Conservation (phyloP, 176 grass and related monocot species). For the Guadua angustifolia region DNA sequence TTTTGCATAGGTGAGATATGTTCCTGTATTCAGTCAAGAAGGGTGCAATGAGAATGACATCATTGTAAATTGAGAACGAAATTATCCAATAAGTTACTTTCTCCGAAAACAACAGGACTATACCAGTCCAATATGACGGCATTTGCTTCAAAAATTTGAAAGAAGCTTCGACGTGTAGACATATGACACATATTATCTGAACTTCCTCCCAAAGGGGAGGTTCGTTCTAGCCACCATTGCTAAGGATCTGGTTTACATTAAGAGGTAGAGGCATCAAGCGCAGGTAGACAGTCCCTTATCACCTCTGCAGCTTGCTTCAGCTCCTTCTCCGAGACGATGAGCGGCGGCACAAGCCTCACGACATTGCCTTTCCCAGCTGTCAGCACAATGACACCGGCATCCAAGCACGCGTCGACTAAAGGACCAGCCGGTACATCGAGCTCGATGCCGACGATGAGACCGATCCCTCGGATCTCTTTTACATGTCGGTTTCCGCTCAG, state of each 20-base stretch:
- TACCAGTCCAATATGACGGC: not conserved
- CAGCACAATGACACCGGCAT: constrained; percentile 74
- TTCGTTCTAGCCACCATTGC: not conserved
- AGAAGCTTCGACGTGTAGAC: constrained; percentile 8
- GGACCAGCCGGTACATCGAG: constrained; percentile 63
- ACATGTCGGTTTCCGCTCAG: constrained; percentile 61
- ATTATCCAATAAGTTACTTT: not conserved
- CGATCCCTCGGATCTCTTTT: constrained; percentile 72
- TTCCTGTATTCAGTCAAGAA: not conserved
- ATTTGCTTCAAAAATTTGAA: constrained; percentile 26
- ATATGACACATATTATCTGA: constrained; percentile 14
- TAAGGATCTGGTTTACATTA: constrained; percentile 23
- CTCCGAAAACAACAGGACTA: not conserved
- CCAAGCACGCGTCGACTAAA: constrained; percentile 64
- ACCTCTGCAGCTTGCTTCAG: constrained; percentile 65
- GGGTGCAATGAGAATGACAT: not conserved
- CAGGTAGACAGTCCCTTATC: constrained; percentile 66
- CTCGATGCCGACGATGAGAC: constrained; percentile 76
- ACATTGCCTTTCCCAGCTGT: constrained; percentile 91
- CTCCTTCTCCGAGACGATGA: constrained; percentile 80
- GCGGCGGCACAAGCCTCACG: constrained; percentile 69
- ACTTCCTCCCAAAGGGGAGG: not conserved
- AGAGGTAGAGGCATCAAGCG: constrained; percentile 38
- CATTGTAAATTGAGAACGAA: not conserved
- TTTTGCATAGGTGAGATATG: not conserved